A percentile compares a stretch with the other conserved stretches of the same genome.
These are phyloP conservation scores for Diplodia corticola DNA, from an alignment of 2,329 filamentous ascomycete species.

Conservation along the genomic window DNA sequence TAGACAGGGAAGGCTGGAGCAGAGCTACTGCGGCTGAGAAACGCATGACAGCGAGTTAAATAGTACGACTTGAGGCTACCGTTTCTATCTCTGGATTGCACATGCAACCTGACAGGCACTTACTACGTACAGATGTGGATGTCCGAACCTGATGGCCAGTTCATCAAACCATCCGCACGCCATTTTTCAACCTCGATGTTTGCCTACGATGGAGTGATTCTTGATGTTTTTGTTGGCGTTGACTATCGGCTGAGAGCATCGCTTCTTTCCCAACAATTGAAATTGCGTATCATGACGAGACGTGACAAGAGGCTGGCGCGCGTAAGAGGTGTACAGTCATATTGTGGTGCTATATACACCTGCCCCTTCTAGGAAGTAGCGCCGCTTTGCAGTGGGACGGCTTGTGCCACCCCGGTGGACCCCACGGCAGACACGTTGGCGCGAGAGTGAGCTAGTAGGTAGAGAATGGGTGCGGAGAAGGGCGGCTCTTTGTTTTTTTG, in stretches of 20 bases:
- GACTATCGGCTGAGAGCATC: neutral
- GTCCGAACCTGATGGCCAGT: neutral
- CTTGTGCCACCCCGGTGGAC: neutral
- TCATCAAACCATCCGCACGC: neutral
- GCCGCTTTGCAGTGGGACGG: neutral
- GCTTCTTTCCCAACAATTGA: neutral
- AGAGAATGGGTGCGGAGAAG: neutral
- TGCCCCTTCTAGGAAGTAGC: neutral
- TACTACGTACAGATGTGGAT: neutral
- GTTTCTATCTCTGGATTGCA: neutral
- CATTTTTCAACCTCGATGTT: neutral
- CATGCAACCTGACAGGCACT: neutral
- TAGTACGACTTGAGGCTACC: too few relatives aligned
- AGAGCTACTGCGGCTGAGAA: neutral
- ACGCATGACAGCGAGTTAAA: neutral
- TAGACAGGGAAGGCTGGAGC: neutral
- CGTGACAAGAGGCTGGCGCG: neutral
- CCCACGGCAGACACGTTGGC: neutral
- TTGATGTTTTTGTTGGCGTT: neutral
- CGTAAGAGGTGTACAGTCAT: neutral
- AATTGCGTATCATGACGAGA: neutral
- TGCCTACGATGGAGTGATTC: too few relatives aligned
- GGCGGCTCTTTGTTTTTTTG: neutral
- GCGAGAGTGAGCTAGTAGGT: neutral
- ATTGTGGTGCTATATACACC: conserved; percentile 5